Percentiles rank a stretch among this genome's conserved stretches.
Evolutionary conservation across 352 stramenopile genomes (phyloP).

Genomic region (Phytophthora melonis): DNA sequence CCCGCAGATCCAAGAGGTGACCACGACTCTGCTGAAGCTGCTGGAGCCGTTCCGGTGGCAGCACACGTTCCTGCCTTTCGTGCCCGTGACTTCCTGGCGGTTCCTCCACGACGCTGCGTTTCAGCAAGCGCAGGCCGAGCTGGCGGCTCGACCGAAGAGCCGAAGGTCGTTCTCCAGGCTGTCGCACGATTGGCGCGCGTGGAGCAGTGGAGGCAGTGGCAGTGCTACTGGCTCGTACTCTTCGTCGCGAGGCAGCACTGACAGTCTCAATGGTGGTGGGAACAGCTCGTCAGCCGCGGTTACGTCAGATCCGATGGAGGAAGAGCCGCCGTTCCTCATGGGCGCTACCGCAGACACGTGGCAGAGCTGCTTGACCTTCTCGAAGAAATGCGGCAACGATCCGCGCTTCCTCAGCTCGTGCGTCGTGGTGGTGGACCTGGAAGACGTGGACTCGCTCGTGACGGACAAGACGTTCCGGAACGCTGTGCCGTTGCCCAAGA

Average conservation of each 20-base stretch:
- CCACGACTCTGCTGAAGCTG: slow-evolving; percentile 72
- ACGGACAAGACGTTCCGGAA: slow-evolving; percentile 68
- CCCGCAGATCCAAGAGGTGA: slow-evolving; percentile 78
- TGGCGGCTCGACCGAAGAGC: slow-evolving; percentile 60
- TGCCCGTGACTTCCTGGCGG: slow-evolving; percentile 76
- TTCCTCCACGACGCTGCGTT: slow-evolving; percentile 74
- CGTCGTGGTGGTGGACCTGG: slow-evolving; percentile 78
- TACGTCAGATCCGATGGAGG: slow-evolving; percentile 19
- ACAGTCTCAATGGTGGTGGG: slow-evolving; percentile 27
- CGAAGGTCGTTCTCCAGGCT: slow-evolving; percentile 67
- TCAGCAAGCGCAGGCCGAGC: slow-evolving; percentile 62
- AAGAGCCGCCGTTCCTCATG: slow-evolving; percentile 76
- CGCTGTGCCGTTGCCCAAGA: slow-evolving; percentile 70
- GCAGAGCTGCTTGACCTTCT: slow-evolving; percentile 64
- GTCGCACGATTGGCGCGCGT: slow-evolving; percentile 69
- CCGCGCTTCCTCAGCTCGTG: slow-evolving; percentile 60
- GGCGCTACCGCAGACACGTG: slow-evolving; percentile 75
- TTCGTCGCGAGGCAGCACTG: slow-evolving; percentile 40
- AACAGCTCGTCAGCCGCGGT: slow-evolving; percentile 14
- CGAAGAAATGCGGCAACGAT: slow-evolving; percentile 59
- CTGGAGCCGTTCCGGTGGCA: slow-evolving; percentile 86
- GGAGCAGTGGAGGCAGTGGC: slow-evolving; percentile 50
- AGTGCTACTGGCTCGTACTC: slow-evolving; percentile 28
- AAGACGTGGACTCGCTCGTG: slow-evolving; percentile 57
- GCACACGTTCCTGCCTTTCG: slow-evolving; percentile 80